Percentiles rank a stretch among this genome's conserved stretches.
These are phyloP conservation scores for Hanseniaspora gamundiae DNA, from an alignment of 1,139 yeast species.

Conservation along the genomic window DNA sequence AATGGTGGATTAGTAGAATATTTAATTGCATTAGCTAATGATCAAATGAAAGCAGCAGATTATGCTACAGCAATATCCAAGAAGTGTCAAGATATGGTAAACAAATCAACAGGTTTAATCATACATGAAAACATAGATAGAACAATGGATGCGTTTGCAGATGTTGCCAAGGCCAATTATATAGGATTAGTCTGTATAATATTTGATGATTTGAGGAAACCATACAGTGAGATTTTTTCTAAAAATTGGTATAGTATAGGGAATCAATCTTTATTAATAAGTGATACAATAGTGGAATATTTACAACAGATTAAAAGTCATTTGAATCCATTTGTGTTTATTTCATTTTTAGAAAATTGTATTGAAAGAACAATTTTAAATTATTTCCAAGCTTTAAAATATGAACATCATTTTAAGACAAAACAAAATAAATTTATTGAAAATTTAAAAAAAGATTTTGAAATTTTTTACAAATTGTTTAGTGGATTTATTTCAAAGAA, in stretches of 20 bases:
- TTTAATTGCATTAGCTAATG: slow-evolving; percentile 73
- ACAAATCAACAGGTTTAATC: slow-evolving; percentile 45
- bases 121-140: slow-evolving; percentile 48
- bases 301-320: slow-evolving; percentile 45
- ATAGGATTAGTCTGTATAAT: slow-evolving; percentile 54
- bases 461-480: slow-evolving; percentile 50
- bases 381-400: slow-evolving; percentile 36
- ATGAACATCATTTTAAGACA: slow-evolving; percentile 27
- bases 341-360: slow-evolving; percentile 39
- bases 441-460: slow-evolving; percentile 60
- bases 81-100: slow-evolving; percentile 53
- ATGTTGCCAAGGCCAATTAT: slow-evolving; percentile 59
- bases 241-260: slow-evolving; percentile 36
- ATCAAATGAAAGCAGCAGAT: slow-evolving; percentile 77
- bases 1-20: slow-evolving; percentile 77
- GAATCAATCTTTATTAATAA: slow-evolving; percentile 44
- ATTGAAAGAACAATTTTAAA: slow-evolving; percentile 37
- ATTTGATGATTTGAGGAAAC: slow-evolving; percentile 50
- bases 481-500: slow-evolving; percentile 36
- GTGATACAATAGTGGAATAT: slow-evolving; percentile 67
- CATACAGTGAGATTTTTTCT: slow-evolving; percentile 37
- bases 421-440: slow-evolving; percentile 33
- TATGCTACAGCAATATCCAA: slow-evolving; percentile 65
- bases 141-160: slow-evolving; percentile 65
- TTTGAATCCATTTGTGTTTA: slow-evolving; percentile 38